Conservation (phyloP, 106 monocot genomes). For the Dioscorea zingiberensis region DNA sequence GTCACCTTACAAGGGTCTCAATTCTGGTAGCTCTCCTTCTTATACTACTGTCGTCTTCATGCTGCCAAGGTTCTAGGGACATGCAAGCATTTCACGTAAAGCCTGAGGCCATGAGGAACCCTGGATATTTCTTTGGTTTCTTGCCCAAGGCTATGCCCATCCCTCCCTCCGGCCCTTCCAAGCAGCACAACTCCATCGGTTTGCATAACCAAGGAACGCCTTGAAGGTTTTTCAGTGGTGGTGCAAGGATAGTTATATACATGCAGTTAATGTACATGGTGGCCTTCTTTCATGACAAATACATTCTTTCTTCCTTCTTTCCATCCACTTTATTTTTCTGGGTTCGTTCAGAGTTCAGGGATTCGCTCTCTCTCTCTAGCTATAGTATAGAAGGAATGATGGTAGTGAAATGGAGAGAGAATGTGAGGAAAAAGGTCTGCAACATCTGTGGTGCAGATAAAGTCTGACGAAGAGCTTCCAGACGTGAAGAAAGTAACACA, state of each 20-base stretch:
- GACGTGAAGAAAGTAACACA: neutral
- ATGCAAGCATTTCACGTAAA: conserved; percentile 1
- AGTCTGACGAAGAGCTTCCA: neutral
- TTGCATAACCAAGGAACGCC: conserved; percentile 1
- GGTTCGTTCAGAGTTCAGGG: too few species aligned
- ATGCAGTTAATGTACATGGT: neutral
- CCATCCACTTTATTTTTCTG: neutral
- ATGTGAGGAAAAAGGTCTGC: neutral
- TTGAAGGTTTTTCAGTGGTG: neutral
- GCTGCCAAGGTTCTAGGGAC: conserved; percentile 8
- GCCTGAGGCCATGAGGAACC: conserved; percentile 1
- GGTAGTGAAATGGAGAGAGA: neutral
- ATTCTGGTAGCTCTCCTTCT: neutral
- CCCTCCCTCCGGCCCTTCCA: conserved; percentile 37
- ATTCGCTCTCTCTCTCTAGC: neutral
- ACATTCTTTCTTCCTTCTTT: neutral
- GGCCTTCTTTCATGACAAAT: neutral
- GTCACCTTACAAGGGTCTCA: conserved; percentile 6
- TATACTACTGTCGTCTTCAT: neutral
- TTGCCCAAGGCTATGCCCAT: conserved; percentile 19
- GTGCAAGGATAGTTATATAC: neutral
- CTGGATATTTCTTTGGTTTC: conserved; percentile 15
- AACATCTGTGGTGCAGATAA: neutral
- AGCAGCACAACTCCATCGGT: conserved; percentile 30
- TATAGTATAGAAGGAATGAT: neutral